Base-by-base conservation (phyloP, 78 protist species). In the Dictyostelium brefeldianum region DNA sequence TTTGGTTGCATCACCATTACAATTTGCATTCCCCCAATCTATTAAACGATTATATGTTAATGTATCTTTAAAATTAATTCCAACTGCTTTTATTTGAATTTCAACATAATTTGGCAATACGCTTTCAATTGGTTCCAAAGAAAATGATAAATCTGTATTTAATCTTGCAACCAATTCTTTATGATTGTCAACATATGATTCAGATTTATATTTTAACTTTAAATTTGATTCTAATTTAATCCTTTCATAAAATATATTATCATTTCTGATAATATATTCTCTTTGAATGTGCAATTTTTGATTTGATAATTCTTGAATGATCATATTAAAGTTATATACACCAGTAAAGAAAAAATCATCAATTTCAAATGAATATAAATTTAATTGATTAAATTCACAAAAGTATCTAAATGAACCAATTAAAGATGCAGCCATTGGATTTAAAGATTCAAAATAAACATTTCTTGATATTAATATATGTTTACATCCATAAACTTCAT, bases 21-120 rank as follows among this genome's bases (percentile, higher is more conserved):
- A 2, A 43, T 71, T 43, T 41, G 54, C 18, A 41, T 18, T 43
- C n/a, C 6, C 22, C 41, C 5, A 41, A 3, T 3, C 0, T 6
- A 71, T 10, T 11, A 71, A n/a, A 5, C 54, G 51, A 71, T 73
- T 69, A 41, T 83, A 80, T 56, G 57, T 46, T 59, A 90, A 48
- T 22, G 53, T 56, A 31, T 90, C 95, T 31, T 82, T 79, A 9
- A 69, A 90, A 56, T 81, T 81, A 10, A 90, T 41, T 71, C 90
- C 90, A 20, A 47, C 41, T 17, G 90, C 90, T 77, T 31, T 69
- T 29, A 83, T 81, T 41, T 83, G 22, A 27, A 83, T 46, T 43
- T 83, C 74, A 12, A 83, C 71, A 18, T 51, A 65, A n/a, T 83
- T 51, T 51, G 65, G 29, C n/a, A n/a, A n/a, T n/a, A n/a, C n/a